Base-by-base conservation (phyloP, 2,329 filamentous ascomycete genomes). In the Aspergillus clavatus region DNA sequence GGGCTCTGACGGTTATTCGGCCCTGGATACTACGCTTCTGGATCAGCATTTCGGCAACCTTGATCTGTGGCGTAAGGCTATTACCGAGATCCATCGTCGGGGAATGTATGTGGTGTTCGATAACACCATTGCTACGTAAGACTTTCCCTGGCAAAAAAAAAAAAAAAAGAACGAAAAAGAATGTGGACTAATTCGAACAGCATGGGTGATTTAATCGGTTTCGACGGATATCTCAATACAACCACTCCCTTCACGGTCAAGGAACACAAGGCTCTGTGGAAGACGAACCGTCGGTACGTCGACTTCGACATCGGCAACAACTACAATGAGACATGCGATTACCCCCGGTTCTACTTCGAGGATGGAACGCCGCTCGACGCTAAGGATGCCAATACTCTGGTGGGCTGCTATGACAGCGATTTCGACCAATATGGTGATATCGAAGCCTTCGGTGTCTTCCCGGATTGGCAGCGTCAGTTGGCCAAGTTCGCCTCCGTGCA, bases 401-500 rank as follows among this genome's bases (percentile, higher is more conserved):
- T 66, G 3, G 78, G 78, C 7, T 83, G 80, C 61, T 79, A 76
- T 55, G 66, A 81, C 59, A 80, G 78, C 48, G 80, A 84, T 29
- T 83, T 83, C 50, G 78, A 83, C 54, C 76, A 80, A 61, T 83
- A 79, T 50, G 81, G 81, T 40, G 80, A 83, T 50, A 77, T 77
- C 14, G 77, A 79, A 57, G 79, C 79, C 37, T 82, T 83, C 52
- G 81, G 80, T 50, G 74, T 79, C 7, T 82, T 76, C 46, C 75
- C 78, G 0, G 78, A 82, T 56, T 83, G 77, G 75, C 67, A 81
- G 54, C 76, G 78, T 57, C 78, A 83, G 59, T 69, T 84, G 29
- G 74, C 79, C 18, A 83, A 83, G 52, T 84, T 83, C 63, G 79
- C 80, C 33, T 80, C 76, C 35, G 81, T 83, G 0, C 81, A 84